Evolutionary conservation across 495 filamentous ascomycete genomes (phyloP).

Genomic region (Hyaloscypha finlandica): DNA sequence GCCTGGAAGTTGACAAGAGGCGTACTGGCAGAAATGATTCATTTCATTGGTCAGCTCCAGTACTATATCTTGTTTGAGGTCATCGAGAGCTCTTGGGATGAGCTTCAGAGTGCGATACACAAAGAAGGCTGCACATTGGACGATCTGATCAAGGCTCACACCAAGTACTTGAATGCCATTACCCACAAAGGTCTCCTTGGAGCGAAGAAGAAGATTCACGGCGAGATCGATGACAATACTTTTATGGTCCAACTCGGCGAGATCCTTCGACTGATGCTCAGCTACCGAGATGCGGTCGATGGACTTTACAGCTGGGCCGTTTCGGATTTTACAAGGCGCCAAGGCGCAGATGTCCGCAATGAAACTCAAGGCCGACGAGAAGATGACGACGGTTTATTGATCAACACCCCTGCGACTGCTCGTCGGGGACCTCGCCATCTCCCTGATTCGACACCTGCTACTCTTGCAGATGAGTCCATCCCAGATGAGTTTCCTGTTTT

Average conservation of each 20-base stretch:
- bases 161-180: conserved; percentile 85
- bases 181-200: conserved; percentile 96
- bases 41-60: conserved; percentile 95
- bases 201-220: conserved; percentile 48
- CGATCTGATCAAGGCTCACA: conserved; percentile 91
- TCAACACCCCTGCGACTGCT: conserved; percentile 32
- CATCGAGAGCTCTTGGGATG: conserved; percentile 91
- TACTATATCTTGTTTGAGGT: conserved; percentile 99
- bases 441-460: conserved; percentile 25
- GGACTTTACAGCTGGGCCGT: conserved; percentile 93
- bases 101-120: conserved; percentile 75
- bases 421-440: conserved; percentile 29
- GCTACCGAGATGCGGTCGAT: conserved; percentile 91
- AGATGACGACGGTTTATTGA: conserved; percentile 35
- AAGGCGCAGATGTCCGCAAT: conserved; percentile 77
- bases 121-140: conserved; percentile 88
- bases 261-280: conserved; percentile 90
- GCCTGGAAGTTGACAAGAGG: conserved; percentile 92
- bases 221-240: conserved; percentile 63
- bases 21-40: conserved; percentile 93
- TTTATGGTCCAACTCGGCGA: conserved; percentile 92
- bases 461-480: conserved; percentile 22
- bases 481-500: conserved; percentile 72
- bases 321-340: conserved; percentile 86
- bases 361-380: conserved; percentile 62